phyloP scores from a whole-genome alignment of 257 asterid species.

The Echites panduratus region DNA sequence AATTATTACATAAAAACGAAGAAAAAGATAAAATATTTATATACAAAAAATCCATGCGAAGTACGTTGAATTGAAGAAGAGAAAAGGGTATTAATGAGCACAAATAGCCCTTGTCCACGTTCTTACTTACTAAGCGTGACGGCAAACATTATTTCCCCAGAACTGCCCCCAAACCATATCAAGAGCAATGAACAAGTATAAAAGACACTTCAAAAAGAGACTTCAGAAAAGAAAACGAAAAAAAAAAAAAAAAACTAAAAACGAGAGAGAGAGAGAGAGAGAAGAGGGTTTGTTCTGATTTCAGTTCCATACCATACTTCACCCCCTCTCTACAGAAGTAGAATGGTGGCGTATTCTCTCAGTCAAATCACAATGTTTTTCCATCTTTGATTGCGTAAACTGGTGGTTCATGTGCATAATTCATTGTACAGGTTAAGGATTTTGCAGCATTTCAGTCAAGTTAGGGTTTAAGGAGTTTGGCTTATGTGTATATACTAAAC shows the following conservation, averaged over 20 bases:
- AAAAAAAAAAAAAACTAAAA: too few species aligned
- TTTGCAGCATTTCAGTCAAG: constrained; percentile 9
- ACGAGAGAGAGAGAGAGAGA: background rate
- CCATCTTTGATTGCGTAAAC: background rate
- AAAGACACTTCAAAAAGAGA: background rate
- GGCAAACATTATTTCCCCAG: background rate
- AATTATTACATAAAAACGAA: too few species aligned
- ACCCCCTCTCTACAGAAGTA: background rate
- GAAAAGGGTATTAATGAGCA: background rate
- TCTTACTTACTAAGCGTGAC: background rate
- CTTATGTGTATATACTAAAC: constrained; percentile 4
- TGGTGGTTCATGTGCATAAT: background rate
- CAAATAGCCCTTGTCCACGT: background rate
- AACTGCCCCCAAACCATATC: background rate
- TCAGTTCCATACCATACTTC: background rate
- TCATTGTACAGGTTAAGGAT: background rate
- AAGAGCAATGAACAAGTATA: background rate
- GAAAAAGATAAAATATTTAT: too few species aligned
- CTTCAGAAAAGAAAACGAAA: too few species aligned
- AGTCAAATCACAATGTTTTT: background rate
- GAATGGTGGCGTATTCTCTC: background rate
- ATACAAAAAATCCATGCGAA: background rate
- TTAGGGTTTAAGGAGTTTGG: constrained; percentile 43
- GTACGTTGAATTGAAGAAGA: too few species aligned
- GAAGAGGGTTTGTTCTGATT: constrained; percentile 8